phyloP scores from a whole-genome alignment of 2,329 filamentous ascomycete genomes.

The Sclerotinia nivalis region DNA sequence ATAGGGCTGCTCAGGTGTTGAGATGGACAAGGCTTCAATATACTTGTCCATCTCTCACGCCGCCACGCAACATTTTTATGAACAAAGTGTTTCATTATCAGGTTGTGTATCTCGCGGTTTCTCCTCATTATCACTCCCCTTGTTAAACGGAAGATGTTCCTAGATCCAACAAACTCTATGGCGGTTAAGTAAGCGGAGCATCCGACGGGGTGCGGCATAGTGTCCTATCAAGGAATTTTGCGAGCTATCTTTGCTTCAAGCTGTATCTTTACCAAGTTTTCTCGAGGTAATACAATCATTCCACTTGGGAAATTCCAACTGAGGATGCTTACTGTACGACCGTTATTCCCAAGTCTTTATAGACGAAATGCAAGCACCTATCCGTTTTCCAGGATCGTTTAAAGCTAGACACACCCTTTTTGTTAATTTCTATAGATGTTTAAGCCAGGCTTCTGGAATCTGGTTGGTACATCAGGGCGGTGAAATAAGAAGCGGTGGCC shows the following conservation, averaged over 20 bases:
- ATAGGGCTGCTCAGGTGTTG: constrained; percentile 31
- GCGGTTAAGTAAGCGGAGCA: constrained; percentile 22
- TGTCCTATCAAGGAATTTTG: not conserved
- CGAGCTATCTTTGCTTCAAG: constrained; percentile 6
- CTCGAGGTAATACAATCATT: constrained; percentile 22
- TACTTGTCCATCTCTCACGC: constrained; percentile 38
- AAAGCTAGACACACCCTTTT: constrained; percentile 13
- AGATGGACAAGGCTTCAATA: constrained; percentile 25
- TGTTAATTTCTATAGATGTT: constrained; percentile 8
- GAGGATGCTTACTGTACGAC: constrained; percentile 1
- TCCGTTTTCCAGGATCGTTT: constrained; percentile 15
- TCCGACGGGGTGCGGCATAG: constrained; percentile 29
- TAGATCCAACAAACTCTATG: constrained; percentile 11
- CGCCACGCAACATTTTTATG: constrained; percentile 35
- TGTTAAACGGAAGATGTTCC: constrained; percentile 10
- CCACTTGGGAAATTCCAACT: constrained; percentile 3
- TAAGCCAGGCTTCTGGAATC: constrained; percentile 33
- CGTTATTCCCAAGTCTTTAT: constrained; percentile 17
- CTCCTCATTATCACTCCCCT: constrained; percentile 1
- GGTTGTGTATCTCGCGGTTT: constrained; percentile 25
- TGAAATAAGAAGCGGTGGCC: constrained; percentile 30
- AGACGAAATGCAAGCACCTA: constrained; percentile 21
- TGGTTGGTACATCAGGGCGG: constrained; percentile 29
- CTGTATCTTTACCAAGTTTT: not conserved
- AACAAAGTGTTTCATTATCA: constrained; percentile 24